Percentiles rank a stretch among this genome's conserved stretches.
phyloP scores from a whole-genome alignment of 306 rosid genomes.

The Ziziphus jujuba region DNA sequence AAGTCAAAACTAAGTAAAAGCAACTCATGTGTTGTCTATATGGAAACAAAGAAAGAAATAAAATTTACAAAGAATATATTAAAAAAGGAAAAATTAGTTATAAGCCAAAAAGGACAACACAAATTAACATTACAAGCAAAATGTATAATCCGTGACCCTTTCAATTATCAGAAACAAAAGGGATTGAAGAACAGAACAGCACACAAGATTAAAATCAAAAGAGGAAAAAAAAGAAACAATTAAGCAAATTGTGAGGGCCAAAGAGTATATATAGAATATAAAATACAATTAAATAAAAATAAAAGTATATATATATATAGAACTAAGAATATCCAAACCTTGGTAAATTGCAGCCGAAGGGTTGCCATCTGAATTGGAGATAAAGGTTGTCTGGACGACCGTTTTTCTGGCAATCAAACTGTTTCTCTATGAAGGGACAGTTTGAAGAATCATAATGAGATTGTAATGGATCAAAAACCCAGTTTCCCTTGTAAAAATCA shows the following conservation, averaged over 20 bases:
- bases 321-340: conserved; percentile 35
- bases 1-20: too few species aligned
- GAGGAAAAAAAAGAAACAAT: neutral
- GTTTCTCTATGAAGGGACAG: conserved; percentile 57
- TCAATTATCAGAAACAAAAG: neutral
- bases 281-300: neutral
- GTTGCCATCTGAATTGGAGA: conserved; percentile 77
- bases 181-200: neutral
- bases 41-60: too few species aligned
- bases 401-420: conserved; percentile 57
- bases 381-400: conserved; percentile 69
- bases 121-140: neutral
- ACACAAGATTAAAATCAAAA: neutral
- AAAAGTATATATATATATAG: neutral
- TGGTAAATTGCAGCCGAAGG: conserved; percentile 55
- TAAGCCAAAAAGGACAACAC: conserved; percentile 1
- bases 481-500: conserved; percentile 51
- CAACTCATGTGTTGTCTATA: too few species aligned
- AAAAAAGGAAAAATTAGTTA: neutral
- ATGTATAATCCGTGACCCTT: neutral
- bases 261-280: too few species aligned
- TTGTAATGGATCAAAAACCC: conserved; percentile 60
- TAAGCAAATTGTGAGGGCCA: too few species aligned
- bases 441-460: conserved; percentile 52
- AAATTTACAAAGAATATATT: neutral